phyloP scores from a whole-genome alignment of 1,284 basidiomycete species.

The Mycena sp. region DNA sequence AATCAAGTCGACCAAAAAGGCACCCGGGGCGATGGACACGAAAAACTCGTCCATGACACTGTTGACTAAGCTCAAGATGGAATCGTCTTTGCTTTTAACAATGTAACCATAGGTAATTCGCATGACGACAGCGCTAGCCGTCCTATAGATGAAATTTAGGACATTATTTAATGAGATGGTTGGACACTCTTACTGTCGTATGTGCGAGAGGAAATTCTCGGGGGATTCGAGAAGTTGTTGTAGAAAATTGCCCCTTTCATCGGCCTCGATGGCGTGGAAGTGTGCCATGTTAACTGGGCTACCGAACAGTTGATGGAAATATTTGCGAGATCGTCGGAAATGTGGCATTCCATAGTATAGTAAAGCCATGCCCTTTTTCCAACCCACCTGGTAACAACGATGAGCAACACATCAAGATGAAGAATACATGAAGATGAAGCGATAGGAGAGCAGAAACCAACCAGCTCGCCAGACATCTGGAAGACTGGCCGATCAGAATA shows the following conservation, averaged over 20 bases:
- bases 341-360: constrained; percentile 29
- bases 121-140: constrained; percentile 39
- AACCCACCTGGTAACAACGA: constrained; percentile 40
- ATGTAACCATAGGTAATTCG: constrained; percentile 45
- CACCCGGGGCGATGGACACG: constrained; percentile 32
- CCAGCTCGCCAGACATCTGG: constrained; percentile 28
- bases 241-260: constrained; percentile 38
- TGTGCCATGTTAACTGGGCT: constrained; percentile 25
- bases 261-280: constrained; percentile 34
- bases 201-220: constrained; percentile 28
- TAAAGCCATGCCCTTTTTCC: constrained; percentile 30
- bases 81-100: constrained; percentile 35
- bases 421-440: neutral
- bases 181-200: constrained; percentile 28
- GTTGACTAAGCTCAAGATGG: constrained; percentile 32
- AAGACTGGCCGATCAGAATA: constrained; percentile 40
- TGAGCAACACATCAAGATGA: too few species aligned
- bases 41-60: constrained; percentile 34
- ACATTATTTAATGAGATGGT: neutral
- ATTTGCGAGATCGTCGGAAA: constrained; percentile 29
- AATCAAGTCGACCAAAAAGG: constrained; percentile 45
- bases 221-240: constrained; percentile 36
- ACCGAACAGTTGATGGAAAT: constrained; percentile 37
- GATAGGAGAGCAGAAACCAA: neutral
- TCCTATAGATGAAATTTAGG: constrained; percentile 29